These are phyloP conservation scores for Zygosaccharomyces pseudorouxii DNA, from an alignment of 805 yeast species.

Conservation along the genomic window DNA sequence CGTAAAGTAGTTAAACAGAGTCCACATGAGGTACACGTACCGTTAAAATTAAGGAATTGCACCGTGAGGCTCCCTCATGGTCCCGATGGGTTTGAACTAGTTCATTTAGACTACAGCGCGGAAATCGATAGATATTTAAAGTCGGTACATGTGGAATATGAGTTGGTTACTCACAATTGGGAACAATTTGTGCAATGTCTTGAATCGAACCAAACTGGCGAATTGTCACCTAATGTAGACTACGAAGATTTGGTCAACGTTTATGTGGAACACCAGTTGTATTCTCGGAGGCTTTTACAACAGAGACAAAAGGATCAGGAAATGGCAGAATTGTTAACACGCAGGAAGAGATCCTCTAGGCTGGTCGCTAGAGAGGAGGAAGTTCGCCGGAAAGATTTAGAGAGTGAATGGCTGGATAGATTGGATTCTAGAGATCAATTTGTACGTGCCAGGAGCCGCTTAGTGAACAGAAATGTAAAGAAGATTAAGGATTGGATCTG, in stretches of 20 bases:
- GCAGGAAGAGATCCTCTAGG: conserved; percentile 71
- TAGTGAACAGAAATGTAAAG: conserved; percentile 23
- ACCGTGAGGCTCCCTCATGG: conserved; percentile 24
- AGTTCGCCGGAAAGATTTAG: conserved; percentile 42
- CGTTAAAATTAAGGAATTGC: conserved; percentile 31
- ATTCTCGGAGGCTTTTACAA: conserved; percentile 24
- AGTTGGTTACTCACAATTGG: conserved; percentile 28
- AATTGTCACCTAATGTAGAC: conserved; percentile 7
- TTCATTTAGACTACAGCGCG: conserved; percentile 29
- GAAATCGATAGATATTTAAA: conserved; percentile 31
- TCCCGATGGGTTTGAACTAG: conserved; percentile 18
- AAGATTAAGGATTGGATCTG: conserved; percentile 29
- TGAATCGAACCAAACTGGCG: conserved; percentile 2
- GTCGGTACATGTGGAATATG: conserved; percentile 19
- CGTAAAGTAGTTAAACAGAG: conserved; percentile 12
- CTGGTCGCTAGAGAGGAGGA: conserved; percentile 66
- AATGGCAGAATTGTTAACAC: conserved; percentile 56
- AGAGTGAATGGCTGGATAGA: conserved; percentile 35
- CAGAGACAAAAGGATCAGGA: conserved; percentile 60
- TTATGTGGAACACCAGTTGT: conserved; percentile 25
- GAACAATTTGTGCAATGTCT: conserved; percentile 21
- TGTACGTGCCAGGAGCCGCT: conserved; percentile 26
- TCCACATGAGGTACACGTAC: conserved; percentile 17
- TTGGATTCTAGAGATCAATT: conserved; percentile 35
- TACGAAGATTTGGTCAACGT: conserved; percentile 16